These are phyloP conservation scores for Microbotryum intermedium DNA, from an alignment of 1,284 basidiomycete genomes.

Conservation along the genomic window DNA sequence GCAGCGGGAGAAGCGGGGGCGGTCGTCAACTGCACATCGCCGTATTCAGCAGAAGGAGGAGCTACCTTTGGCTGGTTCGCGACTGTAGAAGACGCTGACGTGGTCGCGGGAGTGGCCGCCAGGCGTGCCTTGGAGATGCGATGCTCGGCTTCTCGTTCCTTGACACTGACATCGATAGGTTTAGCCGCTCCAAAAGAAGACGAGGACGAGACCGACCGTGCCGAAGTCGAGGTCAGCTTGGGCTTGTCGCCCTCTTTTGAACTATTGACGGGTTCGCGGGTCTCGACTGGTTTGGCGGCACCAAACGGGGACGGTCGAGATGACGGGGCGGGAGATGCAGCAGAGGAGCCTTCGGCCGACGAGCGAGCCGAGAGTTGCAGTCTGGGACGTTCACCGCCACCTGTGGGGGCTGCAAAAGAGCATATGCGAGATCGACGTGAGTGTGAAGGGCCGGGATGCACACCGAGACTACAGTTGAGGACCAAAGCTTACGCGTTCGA, in stretches of 20 bases:
- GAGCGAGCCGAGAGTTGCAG: constrained; percentile 27
- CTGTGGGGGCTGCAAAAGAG: not conserved
- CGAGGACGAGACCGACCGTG: constrained; percentile 65
- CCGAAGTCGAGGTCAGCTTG: constrained; percentile 37
- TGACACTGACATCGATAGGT: constrained; percentile 71
- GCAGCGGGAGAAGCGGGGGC: too few species aligned
- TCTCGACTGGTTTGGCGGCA: constrained; percentile 77
- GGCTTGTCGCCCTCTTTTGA: too few species aligned
- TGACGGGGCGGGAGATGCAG: constrained; percentile 74
- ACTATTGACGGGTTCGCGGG: too few species aligned
- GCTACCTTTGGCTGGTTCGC: too few species aligned
- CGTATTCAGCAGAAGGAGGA: too few species aligned
- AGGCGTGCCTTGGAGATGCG: constrained; percentile 56
- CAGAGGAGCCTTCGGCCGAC: constrained; percentile 44
- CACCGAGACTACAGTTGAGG: not conserved
- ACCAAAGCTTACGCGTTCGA: constrained; percentile 4
- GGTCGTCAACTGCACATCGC: too few species aligned
- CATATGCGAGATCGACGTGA: not conserved
- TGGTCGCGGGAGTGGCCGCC: too few species aligned
- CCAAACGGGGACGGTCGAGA: constrained; percentile 74
- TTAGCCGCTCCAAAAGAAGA: constrained; percentile 86
- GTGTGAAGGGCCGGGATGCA: not conserved
- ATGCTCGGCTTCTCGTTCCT: constrained; percentile 64
- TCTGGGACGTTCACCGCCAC: constrained; percentile 13
- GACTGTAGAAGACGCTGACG: too few species aligned